Evolutionary conservation across 305 asterid species (phyloP).

Genomic region (Fraxinus dipetala): DNA sequence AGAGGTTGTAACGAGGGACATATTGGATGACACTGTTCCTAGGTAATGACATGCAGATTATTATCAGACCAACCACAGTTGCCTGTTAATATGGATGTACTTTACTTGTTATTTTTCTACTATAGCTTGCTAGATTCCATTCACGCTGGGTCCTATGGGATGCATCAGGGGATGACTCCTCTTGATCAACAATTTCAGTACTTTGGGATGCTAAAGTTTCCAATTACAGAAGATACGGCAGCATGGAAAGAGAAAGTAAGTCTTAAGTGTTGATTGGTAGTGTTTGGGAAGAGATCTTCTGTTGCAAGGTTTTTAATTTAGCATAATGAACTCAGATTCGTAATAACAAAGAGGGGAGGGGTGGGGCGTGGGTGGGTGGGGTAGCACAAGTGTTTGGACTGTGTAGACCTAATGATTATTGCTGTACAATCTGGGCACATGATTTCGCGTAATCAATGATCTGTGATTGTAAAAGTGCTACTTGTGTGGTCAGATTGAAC

Average conservation of each 20-base stretch:
- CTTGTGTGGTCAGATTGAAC: conserved; percentile 60
- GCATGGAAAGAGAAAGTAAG: conserved; percentile 97
- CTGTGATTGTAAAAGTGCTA: conserved; percentile 17
- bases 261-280: conserved; percentile 3
- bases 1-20: conserved; percentile 94
- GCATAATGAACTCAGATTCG: not conserved
- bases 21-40: conserved; percentile 77
- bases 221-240: conserved; percentile 71
- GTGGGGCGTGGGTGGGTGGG: not conserved
- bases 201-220: conserved; percentile 73
- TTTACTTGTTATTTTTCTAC: conserved; percentile 24
- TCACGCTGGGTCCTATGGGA: conserved; percentile 70
- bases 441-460: not conserved
- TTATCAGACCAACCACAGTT: conserved; percentile 9
- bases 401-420: not conserved
- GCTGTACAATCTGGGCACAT: not conserved
- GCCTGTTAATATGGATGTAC: conserved; percentile 12
- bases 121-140: conserved; percentile 70
- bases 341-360: not conserved
- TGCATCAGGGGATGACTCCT: conserved; percentile 67
- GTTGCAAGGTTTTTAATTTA: conserved; percentile 8
- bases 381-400: not conserved
- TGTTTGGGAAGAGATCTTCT: conserved; percentile 10
- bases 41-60: conserved; percentile 43
- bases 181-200: conserved; percentile 59